Evolutionary conservation across 1,284 basidiomycete species (phyloP).

Genomic region (Schizopora paradoxa): DNA sequence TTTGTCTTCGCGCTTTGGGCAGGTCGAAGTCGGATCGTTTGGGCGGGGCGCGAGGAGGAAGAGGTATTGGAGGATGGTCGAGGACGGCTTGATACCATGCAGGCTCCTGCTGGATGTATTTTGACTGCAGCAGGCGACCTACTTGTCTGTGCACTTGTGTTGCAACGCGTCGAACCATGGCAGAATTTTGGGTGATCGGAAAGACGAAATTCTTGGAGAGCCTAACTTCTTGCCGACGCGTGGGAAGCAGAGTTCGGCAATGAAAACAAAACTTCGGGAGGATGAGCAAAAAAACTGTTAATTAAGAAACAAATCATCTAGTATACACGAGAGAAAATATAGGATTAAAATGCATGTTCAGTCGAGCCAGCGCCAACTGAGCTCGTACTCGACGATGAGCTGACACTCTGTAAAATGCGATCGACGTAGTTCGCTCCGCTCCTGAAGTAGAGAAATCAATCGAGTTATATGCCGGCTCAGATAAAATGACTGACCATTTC

Average conservation of each 20-base stretch:
- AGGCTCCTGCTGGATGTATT: constrained; percentile 67
- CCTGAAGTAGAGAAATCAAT: constrained; percentile 35
- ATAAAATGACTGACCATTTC: constrained; percentile 58
- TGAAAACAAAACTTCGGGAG: no score
- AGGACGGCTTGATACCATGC: constrained; percentile 86
- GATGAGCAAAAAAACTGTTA: not conserved
- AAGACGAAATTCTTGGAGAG: no score
- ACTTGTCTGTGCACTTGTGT: constrained; percentile 87
- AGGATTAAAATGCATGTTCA: constrained; percentile 75
- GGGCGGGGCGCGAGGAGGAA: constrained; percentile 71
- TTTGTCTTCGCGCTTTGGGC: no score
- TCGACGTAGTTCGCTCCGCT: constrained; percentile 87
- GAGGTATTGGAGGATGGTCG: constrained; percentile 80
- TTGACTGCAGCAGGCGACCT: constrained; percentile 73
- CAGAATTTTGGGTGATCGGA: no score
- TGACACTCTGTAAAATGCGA: constrained; percentile 68
- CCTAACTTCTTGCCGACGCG: no score
- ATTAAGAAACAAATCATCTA: not conserved
- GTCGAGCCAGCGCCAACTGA: constrained; percentile 80
- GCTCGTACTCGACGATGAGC: constrained; percentile 79
- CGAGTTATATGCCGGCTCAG: constrained; percentile 3
- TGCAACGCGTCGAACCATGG: constrained; percentile 81
- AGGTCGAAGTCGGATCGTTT: constrained; percentile 49
- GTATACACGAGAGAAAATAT: no score
- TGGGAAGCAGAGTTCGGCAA: no score